phyloP scores from a whole-genome alignment of 2,329 filamentous ascomycete genomes.

The Geosmithia morbida region DNA sequence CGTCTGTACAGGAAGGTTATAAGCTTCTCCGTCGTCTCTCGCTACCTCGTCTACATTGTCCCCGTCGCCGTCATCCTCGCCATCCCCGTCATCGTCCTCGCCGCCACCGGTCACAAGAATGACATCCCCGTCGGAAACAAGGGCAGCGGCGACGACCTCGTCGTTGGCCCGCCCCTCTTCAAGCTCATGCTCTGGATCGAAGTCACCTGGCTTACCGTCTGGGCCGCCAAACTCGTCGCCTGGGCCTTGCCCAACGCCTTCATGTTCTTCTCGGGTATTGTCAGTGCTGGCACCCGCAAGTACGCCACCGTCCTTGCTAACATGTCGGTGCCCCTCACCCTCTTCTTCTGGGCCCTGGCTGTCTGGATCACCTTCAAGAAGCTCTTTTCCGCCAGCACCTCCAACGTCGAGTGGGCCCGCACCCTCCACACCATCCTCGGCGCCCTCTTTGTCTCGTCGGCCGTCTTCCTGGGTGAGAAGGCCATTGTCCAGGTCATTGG shows the following conservation, averaged over 20 bases:
- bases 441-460: slow-evolving; percentile 51
- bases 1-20: slow-evolving; percentile 50
- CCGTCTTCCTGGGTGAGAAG: slow-evolving; percentile 65
- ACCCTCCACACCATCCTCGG: slow-evolving; percentile 50
- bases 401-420: slow-evolving; percentile 35
- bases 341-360: slow-evolving; percentile 55
- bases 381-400: slow-evolving; percentile 23
- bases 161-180: slow-evolving; percentile 35
- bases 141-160: slow-evolving; percentile 2
- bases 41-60: slow-evolving; percentile 54
- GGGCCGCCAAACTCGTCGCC: slow-evolving; percentile 51
- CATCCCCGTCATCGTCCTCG: slow-evolving; percentile 43
- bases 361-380: slow-evolving; percentile 47
- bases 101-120: slow-evolving; percentile 23
- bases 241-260: slow-evolving; percentile 46
- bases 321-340: slow-evolving; percentile 50
- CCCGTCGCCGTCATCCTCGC: slow-evolving; percentile 48
- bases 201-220: slow-evolving; percentile 51
- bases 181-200: slow-evolving; percentile 56
- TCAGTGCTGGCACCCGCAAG: slow-evolving; percentile 56
- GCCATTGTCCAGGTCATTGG: slow-evolving; percentile 69
- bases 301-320: slow-evolving; percentile 52
- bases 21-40: slow-evolving; percentile 45
- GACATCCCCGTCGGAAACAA: slow-evolving; percentile 20
- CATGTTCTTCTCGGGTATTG: slow-evolving; percentile 55